Percentiles rank a stretch among this genome's conserved stretches.
Evolutionary conservation across 2,329 filamentous ascomycete genomes (phyloP).

Genomic region (Metarhizium guizhouense): DNA sequence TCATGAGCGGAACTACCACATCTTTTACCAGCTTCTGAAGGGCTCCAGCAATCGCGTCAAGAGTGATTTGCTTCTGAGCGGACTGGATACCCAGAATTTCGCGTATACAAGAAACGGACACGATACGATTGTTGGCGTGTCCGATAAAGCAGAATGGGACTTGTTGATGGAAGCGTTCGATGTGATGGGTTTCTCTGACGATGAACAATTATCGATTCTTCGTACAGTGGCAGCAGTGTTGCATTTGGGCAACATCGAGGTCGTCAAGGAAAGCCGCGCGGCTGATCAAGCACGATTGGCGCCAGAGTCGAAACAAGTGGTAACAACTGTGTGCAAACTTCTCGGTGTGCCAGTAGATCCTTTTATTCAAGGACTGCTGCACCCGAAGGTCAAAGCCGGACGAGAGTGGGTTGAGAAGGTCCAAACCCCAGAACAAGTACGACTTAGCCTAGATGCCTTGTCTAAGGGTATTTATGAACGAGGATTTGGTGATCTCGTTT

Average conservation of each 20-base stretch:
- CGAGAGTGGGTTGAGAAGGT: constrained; percentile 98
- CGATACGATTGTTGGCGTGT: constrained; percentile 82
- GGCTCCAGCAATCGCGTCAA: constrained; percentile 70
- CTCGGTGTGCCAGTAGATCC: constrained; percentile 77
- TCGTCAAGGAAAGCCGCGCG: constrained; percentile 82
- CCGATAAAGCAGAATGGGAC: constrained; percentile 85
- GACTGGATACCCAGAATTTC: constrained; percentile 75
- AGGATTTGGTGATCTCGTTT: constrained; percentile 85
- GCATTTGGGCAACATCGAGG: constrained; percentile 84
- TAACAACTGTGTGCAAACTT: constrained; percentile 71
- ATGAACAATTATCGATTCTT: constrained; percentile 76
- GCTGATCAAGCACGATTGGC: constrained; percentile 83
- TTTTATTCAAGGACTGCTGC: constrained; percentile 80
- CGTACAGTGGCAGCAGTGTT: constrained; percentile 84
- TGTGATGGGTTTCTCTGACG: constrained; percentile 84
- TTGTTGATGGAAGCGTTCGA: constrained; percentile 83
- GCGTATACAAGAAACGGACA: constrained; percentile 87
- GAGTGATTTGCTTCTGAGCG: constrained; percentile 65
- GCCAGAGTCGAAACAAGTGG: constrained; percentile 64
- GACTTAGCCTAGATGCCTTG: constrained; percentile 79
- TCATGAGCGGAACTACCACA: constrained; percentile 90
- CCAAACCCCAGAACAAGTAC: constrained; percentile 93
- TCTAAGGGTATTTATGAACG: constrained; percentile 98
- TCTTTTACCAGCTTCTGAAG: constrained; percentile 92
- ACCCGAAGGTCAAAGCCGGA: constrained; percentile 90